Percentiles rank a stretch among this genome's conserved stretches.
Evolutionary conservation across 164 flowering plant species (phyloP).

Genomic region (Sextonia rubra): DNA sequence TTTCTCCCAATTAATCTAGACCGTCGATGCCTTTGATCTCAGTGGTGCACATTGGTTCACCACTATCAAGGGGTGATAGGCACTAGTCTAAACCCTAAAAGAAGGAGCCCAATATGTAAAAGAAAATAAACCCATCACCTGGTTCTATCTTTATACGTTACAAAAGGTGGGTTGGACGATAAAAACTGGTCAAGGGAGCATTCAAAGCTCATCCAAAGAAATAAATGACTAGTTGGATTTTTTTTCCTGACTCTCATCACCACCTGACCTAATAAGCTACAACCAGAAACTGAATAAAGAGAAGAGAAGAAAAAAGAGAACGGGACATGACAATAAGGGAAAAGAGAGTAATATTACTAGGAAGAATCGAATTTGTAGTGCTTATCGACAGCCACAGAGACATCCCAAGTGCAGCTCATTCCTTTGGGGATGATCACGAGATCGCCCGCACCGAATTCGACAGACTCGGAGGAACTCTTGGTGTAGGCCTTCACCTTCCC

Average conservation of each 20-base stretch:
- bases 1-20: neutral
- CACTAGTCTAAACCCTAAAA: neutral
- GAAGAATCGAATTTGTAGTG: slow-evolving; percentile 60
- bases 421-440: slow-evolving; percentile 39
- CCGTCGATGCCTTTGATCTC: slow-evolving; percentile 5
- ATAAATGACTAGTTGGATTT: slow-evolving; percentile 12
- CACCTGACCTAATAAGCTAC: neutral
- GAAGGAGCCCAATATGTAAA: neutral
- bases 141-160: neutral
- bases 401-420: slow-evolving; percentile 79
- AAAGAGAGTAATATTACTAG: neutral
- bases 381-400: slow-evolving; percentile 62
- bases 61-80: neutral
- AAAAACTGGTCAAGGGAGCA: slow-evolving; percentile 24
- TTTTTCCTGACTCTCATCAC: neutral
- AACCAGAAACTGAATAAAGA: neutral
- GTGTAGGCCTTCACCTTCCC: slow-evolving; percentile 75
- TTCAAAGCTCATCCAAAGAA: slow-evolving; percentile 23
- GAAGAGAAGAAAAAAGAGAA: neutral
- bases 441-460: slow-evolving; percentile 86
- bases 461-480: slow-evolving; percentile 45
- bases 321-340: neutral
- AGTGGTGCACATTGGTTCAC: neutral
- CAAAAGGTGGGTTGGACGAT: neutral
- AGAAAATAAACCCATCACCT: neutral